Conservation (phyloP, 495 filamentous ascomycete species). For the Penicillium canescens region DNA sequence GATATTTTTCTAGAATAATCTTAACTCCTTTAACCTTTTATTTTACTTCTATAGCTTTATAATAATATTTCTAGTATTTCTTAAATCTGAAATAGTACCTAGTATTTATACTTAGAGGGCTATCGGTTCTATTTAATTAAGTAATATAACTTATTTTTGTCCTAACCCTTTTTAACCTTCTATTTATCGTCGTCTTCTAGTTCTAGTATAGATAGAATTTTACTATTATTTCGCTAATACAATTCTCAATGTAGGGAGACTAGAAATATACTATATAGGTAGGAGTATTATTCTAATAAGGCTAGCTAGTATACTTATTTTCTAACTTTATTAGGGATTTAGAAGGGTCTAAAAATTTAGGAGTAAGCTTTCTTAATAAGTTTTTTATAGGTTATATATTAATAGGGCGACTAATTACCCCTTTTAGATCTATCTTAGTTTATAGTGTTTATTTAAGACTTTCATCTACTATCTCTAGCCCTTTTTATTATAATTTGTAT, state of each 20-base stretch:
- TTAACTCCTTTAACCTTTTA: too few species aligned
- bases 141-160: not conserved
- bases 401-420: not conserved
- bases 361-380: not conserved
- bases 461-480: constrained; percentile 1
- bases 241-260: not conserved
- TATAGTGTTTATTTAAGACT: not conserved
- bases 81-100: constrained; percentile 15
- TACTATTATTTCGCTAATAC: not conserved
- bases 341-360: not conserved
- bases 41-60: not conserved
- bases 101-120: not conserved
- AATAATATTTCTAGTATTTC: constrained; percentile 26
- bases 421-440: not conserved
- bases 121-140: not conserved
- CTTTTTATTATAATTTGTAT: not conserved
- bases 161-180: not conserved
- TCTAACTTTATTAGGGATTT: not conserved
- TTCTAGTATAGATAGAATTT: not conserved
- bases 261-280: not conserved
- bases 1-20: too few species aligned
- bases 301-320: not conserved
- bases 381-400: not conserved
- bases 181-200: not conserved
- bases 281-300: not conserved